Evolutionary conservation across 1,139 yeast species (phyloP).

Genomic region (Suhomyces yuchorum): DNA sequence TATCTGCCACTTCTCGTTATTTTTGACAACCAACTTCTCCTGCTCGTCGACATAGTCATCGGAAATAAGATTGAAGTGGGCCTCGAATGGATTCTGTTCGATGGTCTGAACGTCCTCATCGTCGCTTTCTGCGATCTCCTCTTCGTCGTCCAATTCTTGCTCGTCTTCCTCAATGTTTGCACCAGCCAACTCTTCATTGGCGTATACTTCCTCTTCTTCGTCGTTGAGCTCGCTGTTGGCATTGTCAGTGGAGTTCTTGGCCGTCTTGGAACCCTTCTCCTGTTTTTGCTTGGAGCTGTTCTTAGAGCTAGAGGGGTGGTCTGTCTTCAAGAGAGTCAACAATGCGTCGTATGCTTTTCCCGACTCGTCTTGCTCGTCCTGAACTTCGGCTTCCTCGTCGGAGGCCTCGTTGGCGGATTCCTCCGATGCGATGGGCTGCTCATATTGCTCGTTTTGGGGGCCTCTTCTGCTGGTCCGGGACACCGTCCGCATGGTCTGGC

Average conservation of each 20-base stretch:
- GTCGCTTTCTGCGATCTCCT: constrained; percentile 28
- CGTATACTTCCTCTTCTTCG: constrained; percentile 23
- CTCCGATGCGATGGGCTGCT: constrained; percentile 13
- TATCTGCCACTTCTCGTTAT: constrained; percentile 31
- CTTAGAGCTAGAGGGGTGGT: constrained; percentile 34
- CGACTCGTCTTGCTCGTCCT: constrained; percentile 26
- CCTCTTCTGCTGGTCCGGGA: constrained; percentile 54
- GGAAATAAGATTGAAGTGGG: constrained; percentile 63
- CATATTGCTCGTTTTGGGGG: constrained; percentile 13
- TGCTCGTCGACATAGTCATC: constrained; percentile 47
- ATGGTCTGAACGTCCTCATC: constrained; percentile 27
- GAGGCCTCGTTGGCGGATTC: constrained; percentile 15
- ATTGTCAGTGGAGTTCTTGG: background rate
- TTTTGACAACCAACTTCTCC: constrained; percentile 22
- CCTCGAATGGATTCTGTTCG: constrained; percentile 66
- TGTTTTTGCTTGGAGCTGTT: constrained; percentile 18
- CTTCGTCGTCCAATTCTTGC: constrained; percentile 37
- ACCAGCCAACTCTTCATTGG: constrained; percentile 35
- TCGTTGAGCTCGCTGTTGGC: background rate
- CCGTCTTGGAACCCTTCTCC: too few species aligned
- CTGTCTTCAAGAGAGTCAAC: constrained; percentile 65
- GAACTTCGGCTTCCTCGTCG: constrained; percentile 12
- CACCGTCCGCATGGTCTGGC: constrained; percentile 59
- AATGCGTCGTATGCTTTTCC: constrained; percentile 74
- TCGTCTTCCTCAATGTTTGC: constrained; percentile 22